phyloP scores from a whole-genome alignment of 2,329 filamentous ascomycete genomes.

The Ophiostoma ulmi region DNA sequence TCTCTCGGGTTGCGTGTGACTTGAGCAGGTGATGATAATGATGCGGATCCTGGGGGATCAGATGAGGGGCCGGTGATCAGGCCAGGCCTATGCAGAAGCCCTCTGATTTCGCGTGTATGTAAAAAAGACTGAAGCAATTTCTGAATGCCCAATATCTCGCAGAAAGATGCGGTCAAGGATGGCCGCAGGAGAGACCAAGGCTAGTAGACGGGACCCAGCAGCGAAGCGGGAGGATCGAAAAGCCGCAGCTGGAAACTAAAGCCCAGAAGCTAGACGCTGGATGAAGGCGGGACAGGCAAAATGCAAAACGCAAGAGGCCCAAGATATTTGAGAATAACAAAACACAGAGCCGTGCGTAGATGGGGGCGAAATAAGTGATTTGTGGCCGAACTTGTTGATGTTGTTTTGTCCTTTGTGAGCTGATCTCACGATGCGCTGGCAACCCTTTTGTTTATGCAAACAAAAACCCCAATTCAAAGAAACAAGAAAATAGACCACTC shows the following conservation, averaged over 20 bases:
- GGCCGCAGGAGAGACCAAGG: not conserved
- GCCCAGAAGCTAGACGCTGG: not conserved
- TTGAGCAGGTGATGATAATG: not conserved
- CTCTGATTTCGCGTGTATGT: not conserved
- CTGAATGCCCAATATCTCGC: not conserved
- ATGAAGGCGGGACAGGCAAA: not conserved
- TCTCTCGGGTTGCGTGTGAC: not conserved
- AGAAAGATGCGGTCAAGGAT: conserved; percentile 14
- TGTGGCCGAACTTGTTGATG: not conserved
- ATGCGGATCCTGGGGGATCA: conserved; percentile 10
- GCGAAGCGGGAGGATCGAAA: not conserved
- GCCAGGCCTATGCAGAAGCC: not conserved
- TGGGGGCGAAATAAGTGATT: conserved; percentile 11
- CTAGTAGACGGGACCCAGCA: not conserved
- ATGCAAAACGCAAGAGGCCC: not conserved
- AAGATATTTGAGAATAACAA: not conserved
- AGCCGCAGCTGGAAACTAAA: not conserved
- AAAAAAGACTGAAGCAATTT: conserved; percentile 1
- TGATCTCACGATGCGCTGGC: conserved; percentile 15
- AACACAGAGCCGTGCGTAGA: not conserved
- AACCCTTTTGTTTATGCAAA: not conserved
- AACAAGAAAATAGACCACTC: not conserved
- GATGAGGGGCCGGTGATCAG: not conserved
- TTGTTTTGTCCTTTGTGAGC: not conserved
- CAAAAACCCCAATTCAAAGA: not conserved